phyloP scores from a whole-genome alignment of 345 rosid species.

The Eucalyptus victrix region DNA sequence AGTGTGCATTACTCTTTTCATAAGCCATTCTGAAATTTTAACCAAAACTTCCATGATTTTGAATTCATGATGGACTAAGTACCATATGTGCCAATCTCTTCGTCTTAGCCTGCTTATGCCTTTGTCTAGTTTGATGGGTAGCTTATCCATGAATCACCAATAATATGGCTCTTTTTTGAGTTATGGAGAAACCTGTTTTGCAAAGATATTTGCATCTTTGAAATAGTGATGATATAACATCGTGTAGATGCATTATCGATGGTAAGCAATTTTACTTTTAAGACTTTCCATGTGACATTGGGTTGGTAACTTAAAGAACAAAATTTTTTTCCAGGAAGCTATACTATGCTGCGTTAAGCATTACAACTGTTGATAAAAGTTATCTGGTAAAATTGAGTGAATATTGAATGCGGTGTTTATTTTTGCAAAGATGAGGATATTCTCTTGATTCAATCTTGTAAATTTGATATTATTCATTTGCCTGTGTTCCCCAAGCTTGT shows the following conservation, averaged over 20 bases:
- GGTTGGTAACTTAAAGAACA: neutral
- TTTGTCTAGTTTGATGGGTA: neutral
- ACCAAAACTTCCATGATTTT: neutral
- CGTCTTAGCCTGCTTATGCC: neutral
- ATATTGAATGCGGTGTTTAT: neutral
- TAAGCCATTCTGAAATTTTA: neutral
- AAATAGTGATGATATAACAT: neutral
- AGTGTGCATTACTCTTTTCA: neutral
- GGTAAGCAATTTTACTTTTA: neutral
- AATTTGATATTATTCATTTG: neutral
- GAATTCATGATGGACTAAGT: neutral
- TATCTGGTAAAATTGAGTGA: neutral
- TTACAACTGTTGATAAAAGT: neutral
- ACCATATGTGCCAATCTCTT: neutral
- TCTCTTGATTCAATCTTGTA: neutral
- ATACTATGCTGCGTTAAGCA: neutral
- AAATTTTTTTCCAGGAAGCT: neutral
- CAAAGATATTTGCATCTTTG: neutral
- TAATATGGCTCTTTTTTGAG: neutral
- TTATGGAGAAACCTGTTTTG: neutral
- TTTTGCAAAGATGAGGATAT: neutral
- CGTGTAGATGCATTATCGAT: neutral
- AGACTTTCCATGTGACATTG: neutral
- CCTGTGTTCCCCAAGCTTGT: slow-evolving; percentile 9
- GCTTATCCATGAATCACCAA: neutral